Evolutionary conservation across 805 yeast genomes (phyloP).

Genomic region (Saturnispora hagleri): DNA sequence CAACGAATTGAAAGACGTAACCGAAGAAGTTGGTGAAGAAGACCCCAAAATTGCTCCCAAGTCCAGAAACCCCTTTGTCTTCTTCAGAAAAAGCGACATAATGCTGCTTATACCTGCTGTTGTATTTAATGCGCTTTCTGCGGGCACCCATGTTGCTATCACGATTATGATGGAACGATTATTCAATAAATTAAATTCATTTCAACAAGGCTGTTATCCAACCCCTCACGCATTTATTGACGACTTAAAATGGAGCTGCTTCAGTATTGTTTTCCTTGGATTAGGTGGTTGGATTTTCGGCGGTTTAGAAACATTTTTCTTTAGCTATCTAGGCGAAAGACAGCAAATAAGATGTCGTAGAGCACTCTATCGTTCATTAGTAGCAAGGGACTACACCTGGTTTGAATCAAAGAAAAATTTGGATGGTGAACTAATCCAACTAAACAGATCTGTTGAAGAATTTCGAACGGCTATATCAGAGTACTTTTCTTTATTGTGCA

Average conservation of each 20-base stretch:
- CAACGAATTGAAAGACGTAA: background rate
- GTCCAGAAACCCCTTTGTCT: conserved; percentile 19
- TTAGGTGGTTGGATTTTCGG: conserved; percentile 33
- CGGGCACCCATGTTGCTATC: conserved; percentile 49
- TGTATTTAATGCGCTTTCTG: conserved; percentile 34
- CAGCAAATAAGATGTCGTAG: conserved; percentile 52
- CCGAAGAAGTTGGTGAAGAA: background rate
- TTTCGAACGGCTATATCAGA: conserved; percentile 59
- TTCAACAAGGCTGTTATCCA: conserved; percentile 26
- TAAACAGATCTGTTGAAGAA: conserved; percentile 70
- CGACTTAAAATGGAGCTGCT: conserved; percentile 28
- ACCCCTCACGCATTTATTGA: conserved; percentile 25
- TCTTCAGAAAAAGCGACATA: conserved; percentile 20
- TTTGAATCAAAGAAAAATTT: conserved; percentile 49
- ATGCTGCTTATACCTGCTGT: conserved; percentile 15
- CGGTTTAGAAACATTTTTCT: conserved; percentile 49
- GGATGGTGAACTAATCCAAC: conserved; percentile 56
- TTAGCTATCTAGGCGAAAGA: conserved; percentile 66
- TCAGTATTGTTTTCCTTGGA: conserved; percentile 38
- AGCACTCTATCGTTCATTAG: conserved; percentile 34
- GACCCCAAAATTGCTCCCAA: background rate
- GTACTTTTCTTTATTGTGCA: conserved; percentile 47
- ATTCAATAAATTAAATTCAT: conserved; percentile 37
- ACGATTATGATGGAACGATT: conserved; percentile 60
- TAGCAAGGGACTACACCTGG: conserved; percentile 48